These are phyloP conservation scores for Aspergillus intermedius DNA, from an alignment of 2,329 filamentous ascomycete genomes.

Conservation along the genomic window DNA sequence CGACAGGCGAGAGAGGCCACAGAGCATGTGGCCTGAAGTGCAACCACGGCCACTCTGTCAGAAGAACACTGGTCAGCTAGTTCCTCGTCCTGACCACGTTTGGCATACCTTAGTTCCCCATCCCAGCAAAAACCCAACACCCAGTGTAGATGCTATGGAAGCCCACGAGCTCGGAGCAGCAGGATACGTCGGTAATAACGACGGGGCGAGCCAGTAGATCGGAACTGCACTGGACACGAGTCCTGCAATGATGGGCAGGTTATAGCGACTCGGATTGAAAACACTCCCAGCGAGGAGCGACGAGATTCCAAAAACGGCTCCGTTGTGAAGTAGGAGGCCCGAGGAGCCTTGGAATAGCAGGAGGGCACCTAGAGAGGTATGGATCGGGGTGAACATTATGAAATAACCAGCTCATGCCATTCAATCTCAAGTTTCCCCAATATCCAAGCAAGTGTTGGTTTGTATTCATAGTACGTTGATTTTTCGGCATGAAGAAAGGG, in stretches of 20 bases:
- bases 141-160: constrained; percentile 33
- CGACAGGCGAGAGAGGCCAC: constrained; percentile 45
- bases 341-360: constrained; percentile 47
- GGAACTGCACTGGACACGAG: constrained; percentile 41
- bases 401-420: neutral
- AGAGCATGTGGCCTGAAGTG: constrained; percentile 52
- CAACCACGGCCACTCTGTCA: constrained; percentile 43
- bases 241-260: constrained; percentile 41
- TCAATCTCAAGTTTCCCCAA: neutral
- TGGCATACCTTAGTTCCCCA: constrained; percentile 47
- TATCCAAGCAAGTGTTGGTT: neutral
- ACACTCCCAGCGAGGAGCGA: constrained; percentile 41
- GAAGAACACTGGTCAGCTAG: neutral
- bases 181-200: constrained; percentile 40
- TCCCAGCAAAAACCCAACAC: constrained; percentile 41
- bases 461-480: neutral
- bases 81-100: neutral
- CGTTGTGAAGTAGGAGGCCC: constrained; percentile 46
- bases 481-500: no score
- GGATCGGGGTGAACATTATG: constrained; percentile 48
- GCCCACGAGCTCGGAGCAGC: constrained; percentile 26
- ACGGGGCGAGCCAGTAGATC: constrained; percentile 38
- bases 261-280: constrained; percentile 34
- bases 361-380: constrained; percentile 46
- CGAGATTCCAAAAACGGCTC: constrained; percentile 46